Conservation (phyloP, 2,329 filamentous ascomycete genomes). For the Clonostachys rhizophaga region DNA sequence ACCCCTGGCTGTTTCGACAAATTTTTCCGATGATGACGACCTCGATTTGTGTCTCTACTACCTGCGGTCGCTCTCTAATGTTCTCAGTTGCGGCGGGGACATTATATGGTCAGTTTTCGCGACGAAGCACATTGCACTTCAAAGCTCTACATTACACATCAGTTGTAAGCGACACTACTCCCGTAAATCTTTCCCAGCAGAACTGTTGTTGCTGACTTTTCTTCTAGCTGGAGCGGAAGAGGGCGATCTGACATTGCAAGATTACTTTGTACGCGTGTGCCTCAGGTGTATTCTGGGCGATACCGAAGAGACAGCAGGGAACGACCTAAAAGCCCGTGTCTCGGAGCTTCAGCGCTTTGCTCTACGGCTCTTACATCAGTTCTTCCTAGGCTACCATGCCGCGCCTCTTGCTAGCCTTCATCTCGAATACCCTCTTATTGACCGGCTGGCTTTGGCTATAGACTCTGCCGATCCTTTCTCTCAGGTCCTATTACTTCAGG, state of each 20-base stretch:
- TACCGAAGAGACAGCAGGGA: slow-evolving; percentile 7
- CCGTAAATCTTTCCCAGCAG: too few relatives aligned
- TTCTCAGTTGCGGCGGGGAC: slow-evolving; percentile 63
- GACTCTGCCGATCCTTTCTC: slow-evolving; percentile 61
- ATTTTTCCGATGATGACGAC: slow-evolving; percentile 56
- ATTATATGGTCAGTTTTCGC: slow-evolving; percentile 68
- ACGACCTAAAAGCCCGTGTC: slow-evolving; percentile 32
- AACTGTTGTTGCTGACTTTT: slow-evolving; percentile 9
- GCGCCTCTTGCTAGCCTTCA: slow-evolving; percentile 55
- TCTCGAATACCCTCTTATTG: slow-evolving; percentile 67
- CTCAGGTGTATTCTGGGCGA: slow-evolving; percentile 50
- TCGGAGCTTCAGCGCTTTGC: slow-evolving; percentile 68
- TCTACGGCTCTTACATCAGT: slow-evolving; percentile 65
- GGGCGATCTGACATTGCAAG: slow-evolving; percentile 57
- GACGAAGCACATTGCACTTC: slow-evolving; percentile 40
- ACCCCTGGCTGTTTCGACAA: slow-evolving; percentile 6
- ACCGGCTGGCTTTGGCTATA: slow-evolving; percentile 59
- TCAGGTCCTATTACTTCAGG: slow-evolving; percentile 73
- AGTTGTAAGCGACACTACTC: slow-evolving; percentile 36
- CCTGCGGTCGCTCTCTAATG: slow-evolving; percentile 67
- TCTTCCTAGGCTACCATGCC: slow-evolving; percentile 61
- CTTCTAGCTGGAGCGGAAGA: slow-evolving; percentile 42
- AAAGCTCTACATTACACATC: slow-evolving; percentile 22
- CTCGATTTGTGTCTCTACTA: slow-evolving; percentile 76
- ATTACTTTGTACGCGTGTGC: slow-evolving; percentile 63